Percentiles rank a stretch among this genome's conserved stretches.
Conservation (phyloP, 2,329 filamentous ascomycete genomes). For the Hymenoscyphus repandus region DNA sequence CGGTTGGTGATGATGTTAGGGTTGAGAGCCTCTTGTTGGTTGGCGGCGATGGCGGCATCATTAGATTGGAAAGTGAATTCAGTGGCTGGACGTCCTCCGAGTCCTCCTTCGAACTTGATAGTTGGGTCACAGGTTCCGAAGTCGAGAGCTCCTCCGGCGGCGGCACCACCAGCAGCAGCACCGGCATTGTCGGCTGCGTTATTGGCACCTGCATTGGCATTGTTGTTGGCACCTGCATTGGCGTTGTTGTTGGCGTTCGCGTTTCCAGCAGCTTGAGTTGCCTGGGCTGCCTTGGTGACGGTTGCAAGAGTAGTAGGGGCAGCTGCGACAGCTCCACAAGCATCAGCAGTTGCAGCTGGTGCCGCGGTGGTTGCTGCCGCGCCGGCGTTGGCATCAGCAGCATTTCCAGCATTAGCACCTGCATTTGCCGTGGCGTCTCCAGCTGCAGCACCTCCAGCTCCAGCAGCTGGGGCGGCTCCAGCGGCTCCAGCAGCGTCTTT, state of each 20-base stretch:
- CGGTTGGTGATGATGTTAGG: slow-evolving; percentile 70
- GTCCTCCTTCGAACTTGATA: slow-evolving; percentile 52
- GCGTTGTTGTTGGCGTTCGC: slow-evolving; percentile 15
- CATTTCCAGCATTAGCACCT: slow-evolving; percentile 1
- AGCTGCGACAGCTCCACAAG: neutral
- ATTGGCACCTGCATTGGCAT: slow-evolving; percentile 17
- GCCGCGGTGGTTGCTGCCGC: neutral
- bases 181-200: slow-evolving; percentile 13
- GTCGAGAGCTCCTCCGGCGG: slow-evolving; percentile 32
- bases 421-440: slow-evolving; percentile 3
- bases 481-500: slow-evolving; percentile 30
- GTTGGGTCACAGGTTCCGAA: slow-evolving; percentile 46
- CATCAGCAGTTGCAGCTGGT: neutral
- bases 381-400: neutral
- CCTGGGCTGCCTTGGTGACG: slow-evolving; percentile 11
- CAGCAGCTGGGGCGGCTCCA: slow-evolving; percentile 6
- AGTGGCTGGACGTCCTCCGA: slow-evolving; percentile 43
- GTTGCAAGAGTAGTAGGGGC: slow-evolving; percentile 14
- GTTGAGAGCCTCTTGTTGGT: slow-evolving; percentile 64
- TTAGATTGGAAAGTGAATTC: slow-evolving; percentile 66
- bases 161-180: slow-evolving; percentile 9
- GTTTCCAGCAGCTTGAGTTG: slow-evolving; percentile 3
- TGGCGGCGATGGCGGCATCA: slow-evolving; percentile 53
- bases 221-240: slow-evolving; percentile 9
- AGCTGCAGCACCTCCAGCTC: slow-evolving; percentile 2